These are phyloP conservation scores for Candida tammaniensis DNA, from an alignment of 805 yeast genomes.

Conservation along the genomic window DNA sequence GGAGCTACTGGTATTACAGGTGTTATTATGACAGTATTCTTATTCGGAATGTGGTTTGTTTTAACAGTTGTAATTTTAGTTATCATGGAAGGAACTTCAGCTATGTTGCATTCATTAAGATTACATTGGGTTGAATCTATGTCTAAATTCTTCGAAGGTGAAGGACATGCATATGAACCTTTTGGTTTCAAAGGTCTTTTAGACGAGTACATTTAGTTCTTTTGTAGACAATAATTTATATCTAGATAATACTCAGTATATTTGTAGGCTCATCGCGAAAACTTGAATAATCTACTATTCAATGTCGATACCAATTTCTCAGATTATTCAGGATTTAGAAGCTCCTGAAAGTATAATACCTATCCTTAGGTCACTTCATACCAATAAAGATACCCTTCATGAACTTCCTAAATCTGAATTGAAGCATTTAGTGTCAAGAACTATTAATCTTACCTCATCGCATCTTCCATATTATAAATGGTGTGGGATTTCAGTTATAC, in stretches of 20 bases:
- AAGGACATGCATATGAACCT: constrained; percentile 89
- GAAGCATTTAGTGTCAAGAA: constrained; percentile 47
- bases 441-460: constrained; percentile 27
- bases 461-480: constrained; percentile 44
- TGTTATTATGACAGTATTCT: constrained; percentile 66
- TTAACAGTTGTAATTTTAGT: constrained; percentile 90
- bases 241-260: too few relatives aligned
- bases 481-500: constrained; percentile 56
- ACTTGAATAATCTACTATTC: too few relatives aligned
- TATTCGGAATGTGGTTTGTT: constrained; percentile 94
- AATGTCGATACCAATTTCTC: constrained; percentile 10
- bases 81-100: constrained; percentile 98
- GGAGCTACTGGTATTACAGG: constrained; percentile 62
- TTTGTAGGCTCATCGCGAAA: too few relatives aligned
- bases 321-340: constrained; percentile 21
- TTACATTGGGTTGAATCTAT: constrained; percentile 99
- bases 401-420: constrained; percentile 49
- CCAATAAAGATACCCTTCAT: constrained; percentile 28
- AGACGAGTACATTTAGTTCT: constrained; percentile 17
- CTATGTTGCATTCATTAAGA: constrained; percentile 98
- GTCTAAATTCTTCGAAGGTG: constrained; percentile 98
- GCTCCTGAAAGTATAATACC: constrained; percentile 28
- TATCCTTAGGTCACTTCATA: constrained; percentile 27
- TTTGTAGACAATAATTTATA: too few relatives aligned
- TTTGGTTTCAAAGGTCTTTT: constrained; percentile 56